Percentiles rank a stretch among this genome's conserved stretches.
phyloP scores from a whole-genome alignment of 176 grass and related monocot species.

The Alopecurus myosuroides region DNA sequence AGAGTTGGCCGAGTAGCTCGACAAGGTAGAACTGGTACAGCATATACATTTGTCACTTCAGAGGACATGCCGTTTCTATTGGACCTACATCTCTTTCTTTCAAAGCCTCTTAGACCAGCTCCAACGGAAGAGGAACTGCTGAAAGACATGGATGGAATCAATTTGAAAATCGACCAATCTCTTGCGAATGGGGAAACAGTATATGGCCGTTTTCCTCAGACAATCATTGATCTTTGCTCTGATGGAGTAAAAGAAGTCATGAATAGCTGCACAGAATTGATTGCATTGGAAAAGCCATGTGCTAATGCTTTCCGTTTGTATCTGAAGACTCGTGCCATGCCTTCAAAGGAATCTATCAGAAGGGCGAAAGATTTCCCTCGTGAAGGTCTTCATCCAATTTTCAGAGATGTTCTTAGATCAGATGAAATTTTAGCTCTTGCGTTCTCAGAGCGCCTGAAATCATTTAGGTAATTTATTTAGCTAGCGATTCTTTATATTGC shows the following conservation, averaged over 20 bases:
- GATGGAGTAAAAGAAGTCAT: conserved; percentile 83
- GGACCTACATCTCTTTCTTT: conserved; percentile 94
- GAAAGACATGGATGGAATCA: conserved; percentile 57
- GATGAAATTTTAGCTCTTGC: conserved; percentile 91
- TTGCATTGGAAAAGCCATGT: conserved; percentile 66
- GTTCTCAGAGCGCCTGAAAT: conserved; percentile 77
- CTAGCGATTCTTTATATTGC: background rate
- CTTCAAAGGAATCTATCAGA: conserved; percentile 82
- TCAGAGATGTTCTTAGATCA: conserved; percentile 56
- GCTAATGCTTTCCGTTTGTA: conserved; percentile 88
- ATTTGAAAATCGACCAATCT: conserved; percentile 65
- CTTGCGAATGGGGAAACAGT: conserved; percentile 75
- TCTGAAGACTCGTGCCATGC: conserved; percentile 66
- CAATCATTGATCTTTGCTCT: conserved; percentile 75
- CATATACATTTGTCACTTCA: conserved; percentile 93
- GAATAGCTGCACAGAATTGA: conserved; percentile 50
- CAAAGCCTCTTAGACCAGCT: conserved; percentile 82
- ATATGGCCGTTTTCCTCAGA: conserved; percentile 88
- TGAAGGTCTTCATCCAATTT: conserved; percentile 86
- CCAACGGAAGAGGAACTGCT: conserved; percentile 85
- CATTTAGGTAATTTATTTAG: conserved; percentile 53
- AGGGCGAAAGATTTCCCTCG: conserved; percentile 74
- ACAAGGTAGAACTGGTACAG: conserved; percentile 79
- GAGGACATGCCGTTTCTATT: conserved; percentile 78
- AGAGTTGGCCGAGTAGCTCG: conserved; percentile 84